Percentiles rank a stretch among this genome's conserved stretches.
Conservation (phyloP, 2,329 filamentous ascomycete genomes). For the Graphiopsis chlorocephala region DNA sequence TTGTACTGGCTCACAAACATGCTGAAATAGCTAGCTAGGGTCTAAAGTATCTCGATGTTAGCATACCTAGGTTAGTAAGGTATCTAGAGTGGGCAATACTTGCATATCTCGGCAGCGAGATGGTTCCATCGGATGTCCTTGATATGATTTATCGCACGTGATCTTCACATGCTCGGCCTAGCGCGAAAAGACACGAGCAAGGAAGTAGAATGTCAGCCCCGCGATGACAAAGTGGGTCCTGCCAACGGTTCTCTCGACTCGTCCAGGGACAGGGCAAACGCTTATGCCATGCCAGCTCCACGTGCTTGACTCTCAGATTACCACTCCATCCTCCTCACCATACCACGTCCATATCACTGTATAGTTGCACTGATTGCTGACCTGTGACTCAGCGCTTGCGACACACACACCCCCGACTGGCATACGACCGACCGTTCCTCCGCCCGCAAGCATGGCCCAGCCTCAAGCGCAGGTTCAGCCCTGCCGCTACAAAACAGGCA, state of each 20-base stretch:
- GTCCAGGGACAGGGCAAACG: neutral
- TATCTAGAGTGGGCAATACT: neutral
- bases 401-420: neutral
- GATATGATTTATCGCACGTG: neutral
- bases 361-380: neutral
- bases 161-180: constrained; percentile 1
- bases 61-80: neutral
- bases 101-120: neutral
- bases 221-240: neutral
- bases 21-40: neutral
- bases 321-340: neutral
- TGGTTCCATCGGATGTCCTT: no score
- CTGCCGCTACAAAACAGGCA: constrained; percentile 97
- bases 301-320: neutral
- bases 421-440: neutral
- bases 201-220: neutral
- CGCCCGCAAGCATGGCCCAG: constrained; percentile 15
- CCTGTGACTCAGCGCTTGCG: neutral
- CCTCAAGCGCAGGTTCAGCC: constrained; percentile 69
- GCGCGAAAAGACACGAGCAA: neutral
- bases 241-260: neutral
- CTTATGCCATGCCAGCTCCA: constrained; percentile 3
- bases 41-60: neutral
- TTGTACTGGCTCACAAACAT: neutral
- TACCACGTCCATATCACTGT: neutral